Base-by-base conservation (phyloP, 495 filamentous ascomycete genomes). In the Alectoria sarmentosa region DNA sequence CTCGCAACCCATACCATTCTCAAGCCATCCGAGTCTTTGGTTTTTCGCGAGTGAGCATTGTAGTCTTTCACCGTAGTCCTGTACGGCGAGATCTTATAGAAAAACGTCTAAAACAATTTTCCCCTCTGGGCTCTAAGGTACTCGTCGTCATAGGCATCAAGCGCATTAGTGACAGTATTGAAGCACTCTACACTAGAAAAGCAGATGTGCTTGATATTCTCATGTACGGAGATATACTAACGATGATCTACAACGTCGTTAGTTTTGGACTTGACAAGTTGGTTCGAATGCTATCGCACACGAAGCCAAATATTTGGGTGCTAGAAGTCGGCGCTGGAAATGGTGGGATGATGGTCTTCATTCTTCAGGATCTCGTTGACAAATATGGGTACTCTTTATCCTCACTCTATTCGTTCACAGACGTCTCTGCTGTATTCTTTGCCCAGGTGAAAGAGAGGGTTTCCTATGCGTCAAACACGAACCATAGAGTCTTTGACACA, bases 371-470 rank as follows among this genome's bases (percentile, higher is more conserved):
- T 34, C 56, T 77, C n/a, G 26, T 63, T n/a, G 55, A 61, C 1
- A 58, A 54, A 30, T 46, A 72, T 17, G 55, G 61, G 17, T 61
- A 64, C 60, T 69, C 60, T 38, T 38, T 37, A 8, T 69, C 66
- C 19, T 38, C 34, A 13, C 14, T 68, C 15, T 80, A 77, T 41
- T 76, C 69, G 0, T 79, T 75, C 62, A 77, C 76, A 4, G 77
- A 80, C 65, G 70, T 78, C 7, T 82, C 79, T 0, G 63, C 76
- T n/a, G 81, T 76, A 17, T 86, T 84, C 71, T 79, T 87, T 65
- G 67, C 69, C 0, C 64, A 71, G 32, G 83, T 80, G 0, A 70
- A 73, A 58, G 75, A 83, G 46, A 72, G 74, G n/a, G 79, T 84
- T 57, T 67, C 65, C 37, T 59, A 71, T 0, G 70, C 69, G 11